These are phyloP conservation scores for Fraxinus latifolia DNA, from an alignment of 305 asterid genomes.

Conservation along the genomic window DNA sequence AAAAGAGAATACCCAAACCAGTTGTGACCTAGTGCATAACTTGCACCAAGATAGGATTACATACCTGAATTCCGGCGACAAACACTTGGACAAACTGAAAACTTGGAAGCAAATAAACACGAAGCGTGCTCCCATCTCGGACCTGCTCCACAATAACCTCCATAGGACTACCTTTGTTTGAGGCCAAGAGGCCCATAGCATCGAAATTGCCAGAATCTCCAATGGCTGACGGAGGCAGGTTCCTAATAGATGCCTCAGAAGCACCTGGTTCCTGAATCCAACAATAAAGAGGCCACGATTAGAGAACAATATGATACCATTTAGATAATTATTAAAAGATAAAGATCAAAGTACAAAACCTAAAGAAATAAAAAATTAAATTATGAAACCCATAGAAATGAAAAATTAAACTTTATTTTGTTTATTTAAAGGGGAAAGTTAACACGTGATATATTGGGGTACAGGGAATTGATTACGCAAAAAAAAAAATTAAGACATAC, in stretches of 20 bases:
- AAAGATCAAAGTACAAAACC: not conserved
- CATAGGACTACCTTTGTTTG: constrained; percentile 80
- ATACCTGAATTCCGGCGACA: constrained; percentile 94
- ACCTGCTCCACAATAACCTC: constrained; percentile 93
- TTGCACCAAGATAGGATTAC: not conserved
- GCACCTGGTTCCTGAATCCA: constrained; percentile 78
- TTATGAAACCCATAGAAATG: not conserved
- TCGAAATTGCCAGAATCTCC: constrained; percentile 76
- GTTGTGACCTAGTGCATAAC: not conserved
- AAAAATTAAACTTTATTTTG: not conserved
- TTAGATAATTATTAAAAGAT: not conserved
- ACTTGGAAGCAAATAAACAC: constrained; percentile 90
- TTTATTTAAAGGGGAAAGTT: not conserved
- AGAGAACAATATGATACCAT: not conserved
- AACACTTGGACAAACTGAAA: constrained; percentile 87
- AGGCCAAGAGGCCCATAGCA: constrained; percentile 67
- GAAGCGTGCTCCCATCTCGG: constrained; percentile 95
- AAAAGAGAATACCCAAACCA: not conserved
- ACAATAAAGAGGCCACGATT: constrained; percentile 16
- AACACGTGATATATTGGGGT: not conserved
- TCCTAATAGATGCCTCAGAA: constrained; percentile 64
- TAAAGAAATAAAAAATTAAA: not conserved
- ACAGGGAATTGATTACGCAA: not conserved
- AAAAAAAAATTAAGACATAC: constrained; percentile 37
- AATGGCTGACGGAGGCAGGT: constrained; percentile 84